A percentile compares a stretch with the other conserved stretches of the same genome.
Evolutionary conservation across 164 flowering plant genomes (phyloP).

Genomic region (Macadamia tetraphylla): DNA sequence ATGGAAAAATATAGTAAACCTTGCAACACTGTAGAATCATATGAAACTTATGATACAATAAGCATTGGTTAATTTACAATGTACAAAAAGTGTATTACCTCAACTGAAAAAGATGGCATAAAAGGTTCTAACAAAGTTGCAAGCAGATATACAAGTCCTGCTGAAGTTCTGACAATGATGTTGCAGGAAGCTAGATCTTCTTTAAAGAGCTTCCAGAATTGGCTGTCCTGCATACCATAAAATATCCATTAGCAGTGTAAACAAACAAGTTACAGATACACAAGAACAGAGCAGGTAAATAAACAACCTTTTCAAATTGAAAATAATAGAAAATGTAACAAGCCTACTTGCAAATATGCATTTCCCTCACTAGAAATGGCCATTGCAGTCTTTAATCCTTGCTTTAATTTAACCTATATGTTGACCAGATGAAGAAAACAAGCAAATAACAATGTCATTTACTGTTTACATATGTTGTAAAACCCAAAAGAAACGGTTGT

Average conservation of each 20-base stretch:
- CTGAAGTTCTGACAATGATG: conserved; percentile 75
- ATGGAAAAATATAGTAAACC: background rate
- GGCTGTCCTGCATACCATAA: conserved; percentile 52
- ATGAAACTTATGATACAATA: background rate
- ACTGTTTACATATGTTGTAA: no score
- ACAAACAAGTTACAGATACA: background rate
- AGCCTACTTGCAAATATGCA: conserved; percentile 80
- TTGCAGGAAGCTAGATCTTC: conserved; percentile 61
- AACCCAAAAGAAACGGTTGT: no score
- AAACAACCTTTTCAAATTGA: background rate
- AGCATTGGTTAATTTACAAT: background rate
- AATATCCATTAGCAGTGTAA: background rate
- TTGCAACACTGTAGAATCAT: background rate
- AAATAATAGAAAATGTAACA: background rate
- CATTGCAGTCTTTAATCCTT: conserved; percentile 92
- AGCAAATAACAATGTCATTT: background rate
- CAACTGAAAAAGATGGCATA: conserved; percentile 83
- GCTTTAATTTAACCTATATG: conserved; percentile 81
- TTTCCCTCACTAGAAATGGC: conserved; percentile 86
- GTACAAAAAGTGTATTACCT: conserved; percentile 38
- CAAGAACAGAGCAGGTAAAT: background rate
- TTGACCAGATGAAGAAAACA: conserved; percentile 7
- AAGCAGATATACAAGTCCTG: conserved; percentile 79
- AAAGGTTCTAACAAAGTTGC: conserved; percentile 89
- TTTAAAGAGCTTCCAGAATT: conserved; percentile 95